Base-by-base conservation (phyloP, 2,329 filamentous ascomycete species). In the Metarhizium robertsii region DNA sequence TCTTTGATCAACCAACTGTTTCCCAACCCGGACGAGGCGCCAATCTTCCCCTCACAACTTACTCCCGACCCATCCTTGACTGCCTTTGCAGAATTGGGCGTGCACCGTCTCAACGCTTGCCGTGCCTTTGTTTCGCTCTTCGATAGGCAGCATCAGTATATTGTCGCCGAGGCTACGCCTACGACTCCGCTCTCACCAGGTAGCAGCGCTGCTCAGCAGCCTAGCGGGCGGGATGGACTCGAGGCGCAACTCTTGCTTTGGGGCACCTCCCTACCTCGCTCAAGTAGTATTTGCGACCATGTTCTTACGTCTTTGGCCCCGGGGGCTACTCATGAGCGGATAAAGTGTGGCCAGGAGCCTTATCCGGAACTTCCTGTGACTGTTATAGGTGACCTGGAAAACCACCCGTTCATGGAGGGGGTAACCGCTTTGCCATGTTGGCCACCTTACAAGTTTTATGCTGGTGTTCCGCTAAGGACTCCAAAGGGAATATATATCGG, bases 71-170 rank as follows among this genome's bases (percentile, higher is more conserved):
- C 67, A 10, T 66, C 66, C 52, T 68, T 82, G 48, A 79, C 75
- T 1, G 72, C 75, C 6, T 73, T 80, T 53, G 77, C 78, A 20
- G 76, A 81, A 61, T 69, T 81, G 4, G 77, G 70, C 1, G 68
- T 72, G 5, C 64, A 73, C 53, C 71, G 73, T 14, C 66, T 79
- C 4, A 67, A 71, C 18, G 69, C 68, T 4, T 64, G 68, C 20
- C 71, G 77, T 34, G 67, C 71, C 16, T 60, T 80, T 25, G 70
- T 82, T 50, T 81, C 78, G 1, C 66, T 82, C 25, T 80, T 82
- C 57, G 78, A 79, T 58, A 65, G 64, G 4, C 67, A 69, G 4
- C 62, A 71, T 49, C 77, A 82, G 57, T 73, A 79, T 58, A 66
- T 81, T 20, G 65, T 81, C 16, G 77, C 78, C 53, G 79, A 81